phyloP scores from a whole-genome alignment of 768 basidiomycete species.

The Trametes coccinea region DNA sequence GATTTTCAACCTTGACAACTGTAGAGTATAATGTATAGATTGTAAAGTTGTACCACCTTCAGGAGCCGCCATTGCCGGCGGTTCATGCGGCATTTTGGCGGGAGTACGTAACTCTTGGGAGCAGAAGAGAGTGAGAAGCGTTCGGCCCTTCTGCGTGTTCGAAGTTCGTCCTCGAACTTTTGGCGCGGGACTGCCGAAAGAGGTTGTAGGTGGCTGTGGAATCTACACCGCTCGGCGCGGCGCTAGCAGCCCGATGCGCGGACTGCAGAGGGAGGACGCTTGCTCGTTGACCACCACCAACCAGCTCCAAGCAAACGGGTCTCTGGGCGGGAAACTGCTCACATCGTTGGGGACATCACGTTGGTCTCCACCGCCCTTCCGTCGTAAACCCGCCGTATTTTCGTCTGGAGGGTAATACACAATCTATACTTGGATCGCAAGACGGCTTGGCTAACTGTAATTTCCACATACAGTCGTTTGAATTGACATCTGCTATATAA shows the following conservation, averaged over 20 bases:
- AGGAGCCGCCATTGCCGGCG: too few species aligned
- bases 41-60: background rate
- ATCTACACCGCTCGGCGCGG: background rate
- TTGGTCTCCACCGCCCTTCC: background rate
- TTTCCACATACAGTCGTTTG: constrained; percentile 8
- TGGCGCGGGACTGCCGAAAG: background rate
- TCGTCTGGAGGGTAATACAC: background rate
- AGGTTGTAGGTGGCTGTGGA: constrained; percentile 16
- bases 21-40: constrained; percentile 61
- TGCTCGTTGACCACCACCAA: background rate
- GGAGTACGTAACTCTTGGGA: too few species aligned
- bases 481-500: background rate
- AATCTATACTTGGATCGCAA: constrained; percentile 8
- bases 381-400: constrained; percentile 17
- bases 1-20: constrained; percentile 89
- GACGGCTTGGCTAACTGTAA: background rate
- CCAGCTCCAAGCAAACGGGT: background rate
- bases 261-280: background rate
- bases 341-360: too few species aligned
- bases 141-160: too few species aligned
- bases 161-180: background rate
- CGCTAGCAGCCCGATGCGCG: background rate
- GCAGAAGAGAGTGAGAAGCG: too few species aligned
- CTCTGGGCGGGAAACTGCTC: too few species aligned
- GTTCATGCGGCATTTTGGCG: too few species aligned